Evolutionary conservation across 2,329 filamentous ascomycete genomes (phyloP), one percentile per base, ranked within the genome.

Genomic region (Aspergillus sp.): DNA sequence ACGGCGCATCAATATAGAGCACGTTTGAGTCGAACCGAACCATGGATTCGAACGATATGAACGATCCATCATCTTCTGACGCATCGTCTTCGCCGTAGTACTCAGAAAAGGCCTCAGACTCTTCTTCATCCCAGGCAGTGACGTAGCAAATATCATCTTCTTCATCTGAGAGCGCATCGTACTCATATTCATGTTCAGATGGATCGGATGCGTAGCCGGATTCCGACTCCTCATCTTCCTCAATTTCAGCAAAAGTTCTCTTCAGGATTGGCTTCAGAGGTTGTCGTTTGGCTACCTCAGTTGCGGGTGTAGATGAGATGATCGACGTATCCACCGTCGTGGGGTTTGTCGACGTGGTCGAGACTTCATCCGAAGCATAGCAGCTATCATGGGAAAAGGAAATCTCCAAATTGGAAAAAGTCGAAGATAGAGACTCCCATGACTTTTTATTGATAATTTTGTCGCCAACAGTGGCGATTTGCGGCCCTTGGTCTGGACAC

Each of bases 331-430:
- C 56, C 13, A 61, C 53, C 22, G 62, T 55, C 2, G 59, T 57
- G 13, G 65, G 58, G 38, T 60, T 59, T 20, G 59, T 64, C n/a
- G 69, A 69, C 13, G 63, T 59, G 52, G 66, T 59, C 17, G 70
- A 72, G 20, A 68, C 52, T 50, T 71, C 69, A 52, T 73, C 70
- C 11, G 70, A 73, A 45, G 64, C 67, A 58, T 71, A 73, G 47
- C 67, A 71, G 46, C 69, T 73, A 61, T 73, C 70, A 33, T 70
- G 70, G 26, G 68, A 71, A 22, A 70, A 56, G 13, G 70, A 71
- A 32, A 68, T 60, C 26, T 73, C 69, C n/a, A 71, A 62, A 20
- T 65, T 60, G 20, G 67, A 66, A 26, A 72, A 69, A 14, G 64
- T 59, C 44, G 70, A 70, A 17, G 70, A 70, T 45, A 71, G 61